Conservation (phyloP, 805 yeast genomes). For the Nakazawaea peltata region DNA sequence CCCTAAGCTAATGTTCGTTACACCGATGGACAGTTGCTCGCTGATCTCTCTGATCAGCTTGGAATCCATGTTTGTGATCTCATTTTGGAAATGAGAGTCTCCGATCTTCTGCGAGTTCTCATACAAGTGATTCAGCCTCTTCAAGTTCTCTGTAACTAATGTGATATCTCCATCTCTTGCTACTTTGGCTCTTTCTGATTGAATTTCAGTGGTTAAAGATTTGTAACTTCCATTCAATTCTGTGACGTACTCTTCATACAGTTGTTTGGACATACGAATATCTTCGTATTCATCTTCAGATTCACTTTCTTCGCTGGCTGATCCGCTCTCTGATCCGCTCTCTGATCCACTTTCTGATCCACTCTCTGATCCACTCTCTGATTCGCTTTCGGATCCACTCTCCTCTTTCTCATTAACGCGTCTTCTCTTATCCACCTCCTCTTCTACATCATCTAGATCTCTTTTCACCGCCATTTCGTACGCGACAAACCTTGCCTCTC, state of each 20-base stretch:
- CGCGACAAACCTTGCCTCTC: too few relatives aligned
- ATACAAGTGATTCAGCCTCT: slow-evolving; percentile 39
- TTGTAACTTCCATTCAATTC: slow-evolving; percentile 6
- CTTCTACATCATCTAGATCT: neutral
- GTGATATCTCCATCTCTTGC: slow-evolving; percentile 51
- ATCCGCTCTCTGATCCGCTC: slow-evolving; percentile 3
- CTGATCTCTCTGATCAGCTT: slow-evolving; percentile 54
- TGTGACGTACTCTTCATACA: slow-evolving; percentile 9
- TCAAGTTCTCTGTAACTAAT: slow-evolving; percentile 35
- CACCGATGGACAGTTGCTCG: slow-evolving; percentile 55
- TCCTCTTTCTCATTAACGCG: neutral
- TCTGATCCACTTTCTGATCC: neutral
- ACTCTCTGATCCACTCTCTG: neutral
- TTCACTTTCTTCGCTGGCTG: slow-evolving; percentile 5
- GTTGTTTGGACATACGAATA: slow-evolving; percentile 10
- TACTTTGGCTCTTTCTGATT: slow-evolving; percentile 36
- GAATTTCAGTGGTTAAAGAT: slow-evolving; percentile 4
- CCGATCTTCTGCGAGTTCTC: slow-evolving; percentile 28
- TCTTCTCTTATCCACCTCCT: neutral
- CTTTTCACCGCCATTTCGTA: neutral
- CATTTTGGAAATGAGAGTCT: slow-evolving; percentile 22
- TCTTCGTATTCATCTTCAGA: slow-evolving; percentile 5
- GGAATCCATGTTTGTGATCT: slow-evolving; percentile 53
- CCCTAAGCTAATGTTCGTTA: slow-evolving; percentile 53
- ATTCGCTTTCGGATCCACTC: neutral